phyloP scores from a whole-genome alignment of 2,329 filamentous ascomycete genomes.

The Westerdykella aurantiaca region DNA sequence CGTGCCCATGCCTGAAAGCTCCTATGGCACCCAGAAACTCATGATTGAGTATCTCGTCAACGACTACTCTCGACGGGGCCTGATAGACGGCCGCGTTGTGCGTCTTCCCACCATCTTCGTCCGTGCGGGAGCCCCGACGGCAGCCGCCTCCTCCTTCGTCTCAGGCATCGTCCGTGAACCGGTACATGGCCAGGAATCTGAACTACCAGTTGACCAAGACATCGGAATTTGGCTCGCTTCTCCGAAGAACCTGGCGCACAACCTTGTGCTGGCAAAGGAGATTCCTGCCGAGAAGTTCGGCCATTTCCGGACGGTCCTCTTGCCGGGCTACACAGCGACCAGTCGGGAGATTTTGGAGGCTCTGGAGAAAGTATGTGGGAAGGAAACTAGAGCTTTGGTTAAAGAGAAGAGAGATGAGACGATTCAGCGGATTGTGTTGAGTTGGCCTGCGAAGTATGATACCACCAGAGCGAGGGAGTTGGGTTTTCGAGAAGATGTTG shows the following conservation, averaged over 20 bases:
- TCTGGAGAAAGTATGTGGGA: slow-evolving; percentile 50
- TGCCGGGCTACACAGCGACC: slow-evolving; percentile 52
- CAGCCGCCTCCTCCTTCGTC: slow-evolving; percentile 58
- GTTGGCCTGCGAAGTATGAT: slow-evolving; percentile 54
- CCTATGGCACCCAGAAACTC: slow-evolving; percentile 59
- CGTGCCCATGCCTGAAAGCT: slow-evolving; percentile 57
- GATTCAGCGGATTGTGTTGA: slow-evolving; percentile 50
- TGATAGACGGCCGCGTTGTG: slow-evolving; percentile 53
- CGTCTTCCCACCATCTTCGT: slow-evolving; percentile 59
- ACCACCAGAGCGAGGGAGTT: slow-evolving; percentile 51
- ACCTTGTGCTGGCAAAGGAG: slow-evolving; percentile 49
- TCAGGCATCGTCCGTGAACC: slow-evolving; percentile 62
- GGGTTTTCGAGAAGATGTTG: slow-evolving; percentile 47
- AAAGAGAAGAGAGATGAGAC: slow-evolving; percentile 48
- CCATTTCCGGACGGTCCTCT: slow-evolving; percentile 47
- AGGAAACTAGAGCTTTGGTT: slow-evolving; percentile 47
- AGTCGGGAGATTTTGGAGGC: slow-evolving; percentile 54
- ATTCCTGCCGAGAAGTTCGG: slow-evolving; percentile 48
- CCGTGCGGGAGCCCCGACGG: slow-evolving; percentile 54
- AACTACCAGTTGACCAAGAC: slow-evolving; percentile 47
- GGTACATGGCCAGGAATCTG: slow-evolving; percentile 48
- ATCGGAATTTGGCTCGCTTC: slow-evolving; percentile 55
- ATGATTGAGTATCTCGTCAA: slow-evolving; percentile 58
- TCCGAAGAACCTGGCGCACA: slow-evolving; percentile 50
- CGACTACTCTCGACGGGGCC: slow-evolving; percentile 56